A percentile compares a stretch with the other conserved stretches of the same genome.
These are phyloP conservation scores for Cytospora schulzeri DNA, from an alignment of 2,329 filamentous ascomycete genomes.

Conservation along the genomic window DNA sequence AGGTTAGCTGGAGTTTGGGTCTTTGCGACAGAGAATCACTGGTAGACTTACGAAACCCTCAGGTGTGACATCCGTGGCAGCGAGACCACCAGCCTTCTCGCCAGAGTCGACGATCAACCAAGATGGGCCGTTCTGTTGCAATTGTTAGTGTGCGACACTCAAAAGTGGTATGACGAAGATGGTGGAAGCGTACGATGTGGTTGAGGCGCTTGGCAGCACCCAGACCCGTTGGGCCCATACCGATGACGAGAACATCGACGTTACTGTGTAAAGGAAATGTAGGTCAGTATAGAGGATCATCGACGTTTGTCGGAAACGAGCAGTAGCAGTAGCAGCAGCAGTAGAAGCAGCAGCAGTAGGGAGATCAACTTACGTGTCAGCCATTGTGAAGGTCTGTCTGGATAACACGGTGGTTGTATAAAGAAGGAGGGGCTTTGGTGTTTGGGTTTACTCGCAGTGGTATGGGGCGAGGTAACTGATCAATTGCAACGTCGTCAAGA, in stretches of 20 bases:
- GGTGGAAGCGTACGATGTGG: constrained; percentile 75
- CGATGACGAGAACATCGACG: constrained; percentile 97
- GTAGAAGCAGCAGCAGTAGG: constrained; percentile 2
- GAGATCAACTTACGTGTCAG: constrained; percentile 33
- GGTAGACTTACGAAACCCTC: constrained; percentile 84
- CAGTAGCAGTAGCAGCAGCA: background rate
- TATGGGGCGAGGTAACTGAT: background rate
- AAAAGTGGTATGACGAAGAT: constrained; percentile 29
- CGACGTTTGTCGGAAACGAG: background rate
- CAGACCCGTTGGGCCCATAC: constrained; percentile 94
- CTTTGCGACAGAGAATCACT: constrained; percentile 19
- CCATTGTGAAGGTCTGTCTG: constrained; percentile 31
- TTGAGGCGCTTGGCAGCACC: constrained; percentile 97
- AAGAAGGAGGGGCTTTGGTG: constrained; percentile 16
- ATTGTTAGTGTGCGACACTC: constrained; percentile 33
- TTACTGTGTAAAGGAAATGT: constrained; percentile 56
- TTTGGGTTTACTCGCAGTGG: constrained; percentile 19
- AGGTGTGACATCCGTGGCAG: constrained; percentile 89
- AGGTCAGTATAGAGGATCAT: constrained; percentile 22
- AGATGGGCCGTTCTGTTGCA: constrained; percentile 76
- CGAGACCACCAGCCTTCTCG: constrained; percentile 91
- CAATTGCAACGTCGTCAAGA: constrained; percentile 12
- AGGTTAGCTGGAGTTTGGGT: background rate
- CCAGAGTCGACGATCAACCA: constrained; percentile 96
- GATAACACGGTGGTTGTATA: constrained; percentile 11